Evolutionary conservation across 257 asterid species (phyloP), one percentile per base, ranked within the genome.

Genomic region (Rubia yunnanensis): DNA sequence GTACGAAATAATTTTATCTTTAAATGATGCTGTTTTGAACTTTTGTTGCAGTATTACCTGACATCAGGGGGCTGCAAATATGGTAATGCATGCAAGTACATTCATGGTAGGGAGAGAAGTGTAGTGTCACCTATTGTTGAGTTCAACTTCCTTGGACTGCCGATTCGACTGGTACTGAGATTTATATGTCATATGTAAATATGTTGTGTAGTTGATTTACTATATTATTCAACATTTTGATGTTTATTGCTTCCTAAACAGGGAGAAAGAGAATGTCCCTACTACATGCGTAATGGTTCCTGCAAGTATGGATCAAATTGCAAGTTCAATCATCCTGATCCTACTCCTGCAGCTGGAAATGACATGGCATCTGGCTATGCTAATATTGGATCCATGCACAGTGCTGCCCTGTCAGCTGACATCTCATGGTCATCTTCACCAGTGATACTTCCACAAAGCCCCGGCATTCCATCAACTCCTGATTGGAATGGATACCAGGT

Each of bases 311-410:
- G 96, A 65, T 69, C 87, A 13, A 83, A 44, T 76, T 91, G 98
- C 81, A 82, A 88, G 84, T 91, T 83, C 78, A 88, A 91, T 78
- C 98, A 91, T 82, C 98, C 98, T 20, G 88, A 88, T 50, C 96
- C 96, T 44, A 76, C 81, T 14, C 52, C 96, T 22, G 78, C 77
- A 65, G 80, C 74, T 55, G 92, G 88, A 78, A 73, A 81, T 70
- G 95, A 82, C 65, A 72, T 85, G 48, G 48, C 85, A 61, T 74
- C 91, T 49, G 87, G 86, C 67, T 81, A 76, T 78, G 79, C 83
- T 60, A 83, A 80, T 72, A 81, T 79, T 63, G 84, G 86, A 66
- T 71, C 95, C 68, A 71, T 81, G 73, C 88, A 83, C 62, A 82
- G 70, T 76, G 67, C 81, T 69, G 69, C 89, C 61, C 78, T 78